Base-by-base conservation (phyloP, 352 stramenopile genomes). In the Pythium folliculosum region DNA sequence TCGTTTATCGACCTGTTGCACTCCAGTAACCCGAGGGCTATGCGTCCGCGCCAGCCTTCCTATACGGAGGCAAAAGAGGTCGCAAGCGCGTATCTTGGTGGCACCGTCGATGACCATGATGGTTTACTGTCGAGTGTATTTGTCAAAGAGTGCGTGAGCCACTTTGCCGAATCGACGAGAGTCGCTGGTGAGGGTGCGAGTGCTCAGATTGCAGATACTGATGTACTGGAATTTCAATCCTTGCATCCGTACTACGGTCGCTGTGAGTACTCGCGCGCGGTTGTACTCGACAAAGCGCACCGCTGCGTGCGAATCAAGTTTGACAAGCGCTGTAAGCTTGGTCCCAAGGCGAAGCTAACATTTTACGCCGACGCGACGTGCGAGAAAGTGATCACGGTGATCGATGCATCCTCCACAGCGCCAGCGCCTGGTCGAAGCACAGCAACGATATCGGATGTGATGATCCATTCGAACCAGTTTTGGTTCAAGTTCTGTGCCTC, bases 241-340 rank as follows among this genome's bases (percentile, higher is more conserved):
- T 67, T 96, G 22, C 88, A 96, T 35, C 86, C 88, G 25, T 95
- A 96, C 58, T 95, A 93, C 62, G 86, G 82, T 50, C 83, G 80
- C 16, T 93, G 80, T 44, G 87, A 95, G 14, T 96, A 95, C 61
- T 77, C 78, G n/a, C 74, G 84, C 19, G 77, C 75, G 17, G 84
- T 93, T 0, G 72, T 62, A 14, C 72, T 89, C 2, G 72, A 82
- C 19, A 81, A 70, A 21, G 76, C 78, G 0, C 86, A 78, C 70
- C 78, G 78, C 2, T 90, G 74, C 38, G 55, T 96, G 21, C 88
- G 88, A 7, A 71, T 96, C 48, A 82, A 92, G 14, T 96, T 96
- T 58, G 88, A 96, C 52, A 76, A 86, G 62, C 79, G 88, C 10
- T 94, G 85, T 57, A 83, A 78, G 30, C 72, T 96, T 14, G 83